Conservation (phyloP, 2,329 filamentous ascomycete species). For the Pseudogymnoascus sp. region DNA sequence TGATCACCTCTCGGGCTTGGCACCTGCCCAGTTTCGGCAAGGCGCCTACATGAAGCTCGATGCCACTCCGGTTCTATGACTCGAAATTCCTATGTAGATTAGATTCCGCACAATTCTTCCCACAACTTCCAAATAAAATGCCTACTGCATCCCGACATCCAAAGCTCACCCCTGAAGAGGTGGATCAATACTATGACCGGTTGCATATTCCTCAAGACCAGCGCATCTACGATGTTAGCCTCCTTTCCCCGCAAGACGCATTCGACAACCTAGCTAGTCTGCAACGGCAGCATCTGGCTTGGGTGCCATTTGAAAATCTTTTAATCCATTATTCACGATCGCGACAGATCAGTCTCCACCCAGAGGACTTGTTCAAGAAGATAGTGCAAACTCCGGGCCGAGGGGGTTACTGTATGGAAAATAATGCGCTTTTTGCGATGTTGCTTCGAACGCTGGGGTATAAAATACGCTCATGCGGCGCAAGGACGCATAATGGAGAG, state of each 20-base stretch:
- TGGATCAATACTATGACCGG: not conserved
- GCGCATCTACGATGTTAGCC: not conserved
- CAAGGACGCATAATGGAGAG: not conserved
- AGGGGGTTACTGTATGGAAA: not conserved
- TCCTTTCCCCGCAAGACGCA: not conserved
- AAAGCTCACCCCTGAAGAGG: not conserved
- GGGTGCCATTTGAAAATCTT: not conserved
- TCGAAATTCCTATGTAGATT: not conserved
- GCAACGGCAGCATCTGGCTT: not conserved
- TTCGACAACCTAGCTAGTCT: not conserved
- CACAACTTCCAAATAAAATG: not conserved
- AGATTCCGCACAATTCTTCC: not conserved
- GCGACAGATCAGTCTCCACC: not conserved
- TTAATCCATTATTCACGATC: not conserved
- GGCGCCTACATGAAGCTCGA: not conserved
- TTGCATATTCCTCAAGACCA: not conserved
- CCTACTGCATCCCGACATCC: not conserved
- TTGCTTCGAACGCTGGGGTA: not conserved
- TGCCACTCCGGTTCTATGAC: not conserved
- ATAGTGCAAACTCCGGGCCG: not conserved
- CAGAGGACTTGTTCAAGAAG: not conserved
- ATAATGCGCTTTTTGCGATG: not conserved
- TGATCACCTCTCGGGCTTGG: not conserved
- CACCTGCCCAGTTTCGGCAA: not conserved
- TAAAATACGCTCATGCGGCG: not conserved